Conservation (phyloP, 257 asterid species). For the Henckelia pumila region DNA sequence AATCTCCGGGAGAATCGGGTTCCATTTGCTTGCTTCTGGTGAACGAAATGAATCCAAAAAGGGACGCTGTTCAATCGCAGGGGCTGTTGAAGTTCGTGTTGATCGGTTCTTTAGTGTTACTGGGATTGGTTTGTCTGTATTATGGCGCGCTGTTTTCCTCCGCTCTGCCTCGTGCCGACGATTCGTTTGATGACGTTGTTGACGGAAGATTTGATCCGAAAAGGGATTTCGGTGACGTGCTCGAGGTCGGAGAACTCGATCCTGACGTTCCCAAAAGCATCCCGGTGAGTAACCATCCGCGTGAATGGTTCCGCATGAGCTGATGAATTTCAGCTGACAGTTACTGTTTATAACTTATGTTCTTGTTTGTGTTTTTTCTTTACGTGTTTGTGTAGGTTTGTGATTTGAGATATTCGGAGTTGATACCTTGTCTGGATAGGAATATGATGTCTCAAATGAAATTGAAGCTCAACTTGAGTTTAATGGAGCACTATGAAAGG, state of each 20-base stretch:
- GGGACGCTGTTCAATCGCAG: slow-evolving; percentile 31
- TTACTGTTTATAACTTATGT: background rate
- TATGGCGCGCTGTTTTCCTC: slow-evolving; percentile 51
- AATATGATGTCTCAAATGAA: slow-evolving; percentile 60
- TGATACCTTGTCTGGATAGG: slow-evolving; percentile 89
- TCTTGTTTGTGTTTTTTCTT: background rate
- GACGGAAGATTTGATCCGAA: slow-evolving; percentile 46
- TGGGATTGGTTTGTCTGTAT: slow-evolving; percentile 70
- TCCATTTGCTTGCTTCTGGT: background rate
- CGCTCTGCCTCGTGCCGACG: slow-evolving; percentile 58
- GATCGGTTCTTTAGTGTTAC: slow-evolving; percentile 44
- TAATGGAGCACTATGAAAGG: slow-evolving; percentile 98
- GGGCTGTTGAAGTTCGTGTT: slow-evolving; percentile 51
- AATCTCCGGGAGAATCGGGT: slow-evolving; percentile 10
- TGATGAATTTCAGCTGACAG: background rate
- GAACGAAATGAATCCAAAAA: slow-evolving; percentile 45
- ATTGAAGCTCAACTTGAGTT: slow-evolving; percentile 63
- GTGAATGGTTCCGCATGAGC: background rate
- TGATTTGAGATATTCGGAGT: slow-evolving; percentile 74
- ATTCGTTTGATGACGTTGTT: slow-evolving; percentile 44
- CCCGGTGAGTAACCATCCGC: slow-evolving; percentile 50
- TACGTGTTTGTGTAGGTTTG: slow-evolving; percentile 52
- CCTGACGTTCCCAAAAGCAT: slow-evolving; percentile 55
- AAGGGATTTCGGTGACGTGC: slow-evolving; percentile 45
- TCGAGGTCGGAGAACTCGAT: slow-evolving; percentile 52